These are phyloP conservation scores for Plasmopara muralis DNA, from an alignment of 352 stramenopile genomes.

Conservation along the genomic window DNA sequence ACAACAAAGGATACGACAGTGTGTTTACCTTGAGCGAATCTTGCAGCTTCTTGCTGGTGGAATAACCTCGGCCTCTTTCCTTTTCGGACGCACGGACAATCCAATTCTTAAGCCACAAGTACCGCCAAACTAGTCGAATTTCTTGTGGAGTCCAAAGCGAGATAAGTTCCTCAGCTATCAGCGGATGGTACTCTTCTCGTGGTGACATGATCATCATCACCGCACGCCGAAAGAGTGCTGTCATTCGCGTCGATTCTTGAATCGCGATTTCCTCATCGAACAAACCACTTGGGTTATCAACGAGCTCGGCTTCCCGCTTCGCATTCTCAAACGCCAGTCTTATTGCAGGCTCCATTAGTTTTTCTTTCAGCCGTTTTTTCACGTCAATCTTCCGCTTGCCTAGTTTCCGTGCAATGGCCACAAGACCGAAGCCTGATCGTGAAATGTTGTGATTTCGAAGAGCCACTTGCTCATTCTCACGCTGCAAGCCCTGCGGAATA, in stretches of 20 bases:
- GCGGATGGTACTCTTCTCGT: conserved; percentile 62
- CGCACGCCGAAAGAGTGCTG: conserved; percentile 65
- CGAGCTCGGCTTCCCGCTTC: conserved; percentile 42
- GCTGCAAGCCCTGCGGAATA: conserved; percentile 55
- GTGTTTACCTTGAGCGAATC: conserved; percentile 68
- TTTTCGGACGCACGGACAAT: conserved; percentile 71
- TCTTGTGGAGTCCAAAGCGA: conserved; percentile 68
- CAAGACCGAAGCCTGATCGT: conserved; percentile 50
- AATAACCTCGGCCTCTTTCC: conserved; percentile 62
- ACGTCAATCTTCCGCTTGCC: conserved; percentile 70
- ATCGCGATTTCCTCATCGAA: conserved; percentile 72
- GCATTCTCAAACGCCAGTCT: conserved; percentile 52
- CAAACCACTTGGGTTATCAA: conserved; percentile 35
- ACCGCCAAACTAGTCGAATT: conserved; percentile 75
- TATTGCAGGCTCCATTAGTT: conserved; percentile 46
- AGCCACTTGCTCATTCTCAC: conserved; percentile 42
- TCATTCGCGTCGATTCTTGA: conserved; percentile 43
- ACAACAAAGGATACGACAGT: conserved; percentile 52
- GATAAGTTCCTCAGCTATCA: conserved; percentile 79
- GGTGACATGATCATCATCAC: conserved; percentile 79
- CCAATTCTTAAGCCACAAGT: conserved; percentile 82
- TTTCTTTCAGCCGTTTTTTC: conserved; percentile 71
- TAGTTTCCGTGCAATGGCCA: conserved; percentile 55
- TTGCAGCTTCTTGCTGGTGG: conserved; percentile 51
- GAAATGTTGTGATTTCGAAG: conserved; percentile 61